phyloP scores from a whole-genome alignment of 2,329 filamentous ascomycete species.

The Nemania sp. region DNA sequence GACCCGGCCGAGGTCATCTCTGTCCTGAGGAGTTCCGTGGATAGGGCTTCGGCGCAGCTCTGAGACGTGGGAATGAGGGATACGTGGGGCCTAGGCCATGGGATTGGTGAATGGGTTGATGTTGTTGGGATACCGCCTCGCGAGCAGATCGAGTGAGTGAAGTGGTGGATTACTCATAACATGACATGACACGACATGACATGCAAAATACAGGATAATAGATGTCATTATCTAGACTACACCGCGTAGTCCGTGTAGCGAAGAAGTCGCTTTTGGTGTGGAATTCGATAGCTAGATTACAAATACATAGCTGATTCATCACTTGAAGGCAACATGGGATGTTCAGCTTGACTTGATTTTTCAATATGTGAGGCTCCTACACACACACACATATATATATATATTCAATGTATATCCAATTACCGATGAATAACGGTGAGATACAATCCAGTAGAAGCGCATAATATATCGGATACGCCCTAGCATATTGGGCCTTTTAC shows the following conservation, averaged over 20 bases:
- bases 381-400: neutral
- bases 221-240: constrained; percentile 1
- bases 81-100: too few relatives aligned
- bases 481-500: neutral
- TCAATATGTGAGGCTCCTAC: neutral
- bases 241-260: neutral
- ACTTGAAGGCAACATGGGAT: neutral
- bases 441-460: neutral
- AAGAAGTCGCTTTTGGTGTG: neutral
- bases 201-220: too few relatives aligned
- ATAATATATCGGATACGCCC: neutral
- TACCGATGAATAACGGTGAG: neutral
- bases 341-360: neutral
- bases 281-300: neutral
- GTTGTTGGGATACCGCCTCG: neutral
- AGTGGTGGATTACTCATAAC: neutral
- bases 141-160: neutral
- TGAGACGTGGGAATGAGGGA: neutral
- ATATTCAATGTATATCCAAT: neutral
- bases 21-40: constrained; percentile 78
- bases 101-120: too few relatives aligned
- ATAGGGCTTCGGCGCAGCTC: constrained; percentile 55
- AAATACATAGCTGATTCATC: neutral
- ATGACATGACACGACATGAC: neutral
- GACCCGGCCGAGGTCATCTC: constrained; percentile 86